Conservation (phyloP, 2,329 filamentous ascomycete species). For the Arthroderma uncinatum region DNA sequence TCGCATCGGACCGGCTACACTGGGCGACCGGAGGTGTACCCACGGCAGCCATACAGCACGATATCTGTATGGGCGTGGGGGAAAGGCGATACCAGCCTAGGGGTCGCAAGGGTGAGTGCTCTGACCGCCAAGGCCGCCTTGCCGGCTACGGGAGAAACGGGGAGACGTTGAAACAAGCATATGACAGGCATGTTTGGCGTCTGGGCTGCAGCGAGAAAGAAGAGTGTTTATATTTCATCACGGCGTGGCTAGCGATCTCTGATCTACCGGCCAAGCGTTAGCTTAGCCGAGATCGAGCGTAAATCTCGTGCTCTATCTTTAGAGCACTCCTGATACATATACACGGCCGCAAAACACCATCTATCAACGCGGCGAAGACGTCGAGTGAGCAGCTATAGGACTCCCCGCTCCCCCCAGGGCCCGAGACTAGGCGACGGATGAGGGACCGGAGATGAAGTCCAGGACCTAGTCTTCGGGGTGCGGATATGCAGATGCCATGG, state of each 20-base stretch:
- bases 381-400: background rate
- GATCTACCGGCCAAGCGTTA: background rate
- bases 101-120: background rate
- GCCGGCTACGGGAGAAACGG: background rate
- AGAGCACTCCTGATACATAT: too few relatives aligned
- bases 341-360: background rate
- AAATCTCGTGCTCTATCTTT: background rate
- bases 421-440: background rate
- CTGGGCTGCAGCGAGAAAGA: background rate
- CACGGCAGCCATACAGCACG: background rate
- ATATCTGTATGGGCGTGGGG: too few relatives aligned
- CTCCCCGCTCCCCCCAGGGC: background rate
- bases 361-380: background rate
- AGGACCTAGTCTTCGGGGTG: background rate
- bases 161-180: constrained; percentile 4
- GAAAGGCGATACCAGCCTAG: background rate
- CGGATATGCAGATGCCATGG: background rate
- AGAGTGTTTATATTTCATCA: background rate
- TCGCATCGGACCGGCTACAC: background rate
- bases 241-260: background rate
- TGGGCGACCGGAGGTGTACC: background rate
- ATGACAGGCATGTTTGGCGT: background rate
- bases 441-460: background rate
- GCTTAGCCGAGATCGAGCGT: background rate
- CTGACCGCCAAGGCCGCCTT: background rate